Evolutionary conservation across 805 yeast species (phyloP), one percentile per base, ranked within the genome.

Genomic region (Priceomyces fermenticarens): DNA sequence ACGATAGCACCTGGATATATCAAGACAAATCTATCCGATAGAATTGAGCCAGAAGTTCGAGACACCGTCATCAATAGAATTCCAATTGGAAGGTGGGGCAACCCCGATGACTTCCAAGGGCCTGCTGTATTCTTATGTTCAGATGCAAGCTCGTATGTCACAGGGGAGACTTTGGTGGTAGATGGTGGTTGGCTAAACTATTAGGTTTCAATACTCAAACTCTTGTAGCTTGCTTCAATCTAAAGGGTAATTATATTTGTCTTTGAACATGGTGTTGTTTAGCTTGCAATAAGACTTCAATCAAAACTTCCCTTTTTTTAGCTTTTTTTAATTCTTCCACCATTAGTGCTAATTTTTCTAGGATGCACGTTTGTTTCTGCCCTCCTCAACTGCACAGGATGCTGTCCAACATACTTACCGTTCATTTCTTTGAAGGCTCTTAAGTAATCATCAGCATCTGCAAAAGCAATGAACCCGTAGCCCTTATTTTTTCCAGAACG

Each of bases 61-160:
- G 26, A 40, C 2, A 31, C 31, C 5, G 14, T 35, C 12, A 30
- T 40, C 8, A 20, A 17, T 17, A 16, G 43, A 27, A 40, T 40
- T 17, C 90, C 90, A 52, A 70, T 79, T 75, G 76, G 76, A 53
- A 75, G 90, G 65, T 78, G 84, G 82, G 88, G 89, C 27, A 84
- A 80, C 51, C 88, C 88, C 40, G 71, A 77, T 54, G 90, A 84
- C 63, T 81, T 83, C 56, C 80, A 80, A 23, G 90, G 90, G 20
- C 72, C 85, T 25, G 69, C 82, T 40, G 62, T 85, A 43, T 85
- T 81, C 68, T 70, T 84, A 67, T 77, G 86, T 23, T 73, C 83
- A 15, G 73, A 75, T 43, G 89, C 88, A 4, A 74, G 84, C 27
- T 70, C 83, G 4, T 85, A 84, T 72, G 82, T 88, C 42, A 84